Evolutionary conservation across 768 basidiomycete species (phyloP).

Genomic region (Kondoa subrosea): DNA sequence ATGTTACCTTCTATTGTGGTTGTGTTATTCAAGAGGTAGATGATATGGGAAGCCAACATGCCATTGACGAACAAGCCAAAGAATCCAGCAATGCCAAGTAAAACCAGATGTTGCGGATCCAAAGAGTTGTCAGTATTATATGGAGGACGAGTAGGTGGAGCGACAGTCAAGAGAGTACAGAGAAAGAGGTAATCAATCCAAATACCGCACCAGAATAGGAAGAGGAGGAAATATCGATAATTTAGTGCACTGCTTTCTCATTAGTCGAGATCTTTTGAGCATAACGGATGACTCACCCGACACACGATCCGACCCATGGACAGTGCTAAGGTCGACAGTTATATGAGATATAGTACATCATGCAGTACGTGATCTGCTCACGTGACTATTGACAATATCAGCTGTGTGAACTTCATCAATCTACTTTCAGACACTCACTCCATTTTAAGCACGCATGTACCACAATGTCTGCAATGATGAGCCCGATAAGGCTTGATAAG

Average conservation of each 20-base stretch:
- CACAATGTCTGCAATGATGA: conserved; percentile 5
- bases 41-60: conserved; percentile 17
- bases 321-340: background rate
- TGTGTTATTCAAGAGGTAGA: conserved; percentile 19
- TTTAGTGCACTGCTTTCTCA: conserved; percentile 22
- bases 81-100: conserved; percentile 18
- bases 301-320: background rate
- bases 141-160: conserved; percentile 15
- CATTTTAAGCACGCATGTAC: conserved; percentile 6
- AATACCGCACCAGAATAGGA: conserved; percentile 19
- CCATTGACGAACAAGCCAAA: conserved; percentile 20
- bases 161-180: conserved; percentile 20
- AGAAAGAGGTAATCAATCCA: conserved; percentile 21
- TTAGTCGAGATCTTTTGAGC: background rate
- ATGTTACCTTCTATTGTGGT: conserved; percentile 24
- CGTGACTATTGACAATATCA: background rate
- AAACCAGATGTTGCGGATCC: conserved; percentile 22
- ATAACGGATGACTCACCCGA: background rate
- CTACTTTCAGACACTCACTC: background rate
- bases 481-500: conserved; percentile 5
- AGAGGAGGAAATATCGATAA: conserved; percentile 26
- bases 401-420: background rate
- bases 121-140: conserved; percentile 10
- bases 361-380: background rate
- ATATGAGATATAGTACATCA: background rate